Evolutionary conservation across 1,284 basidiomycete genomes (phyloP), one percentile per base, ranked within the genome.

Genomic region (Cryptococcus maquisensis): DNA sequence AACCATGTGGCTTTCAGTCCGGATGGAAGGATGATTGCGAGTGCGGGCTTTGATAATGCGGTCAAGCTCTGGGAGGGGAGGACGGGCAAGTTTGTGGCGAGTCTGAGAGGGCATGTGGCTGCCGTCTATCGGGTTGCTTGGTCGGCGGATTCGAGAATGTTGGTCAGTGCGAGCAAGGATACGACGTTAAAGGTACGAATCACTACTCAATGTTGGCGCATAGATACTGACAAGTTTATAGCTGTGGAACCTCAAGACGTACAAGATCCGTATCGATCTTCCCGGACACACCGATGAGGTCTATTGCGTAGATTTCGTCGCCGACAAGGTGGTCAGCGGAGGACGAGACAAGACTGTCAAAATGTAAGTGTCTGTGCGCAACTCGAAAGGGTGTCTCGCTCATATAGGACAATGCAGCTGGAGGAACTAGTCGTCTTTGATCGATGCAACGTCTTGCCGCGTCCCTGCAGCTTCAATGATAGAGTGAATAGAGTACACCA

Each of bases 211-310:
- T 16, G 13, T 15, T 47, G 23, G 38, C 36, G 44, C 21, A 35
- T 6, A 18, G n/a, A 15, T 23, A 49, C 45, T 41, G 28, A 23
- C 23, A 26, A 5, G 10, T 3, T 42, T 16, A 13, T 15, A 92
- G 90, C 85, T 96, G 28, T 96, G 93, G 93, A 89, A 95, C 73
- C 79, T 96, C 56, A 92, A 91, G 73, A 94, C 90, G 16, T 90
- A 90, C 77, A 96, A 96, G 76, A 86, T 98, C 62, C 87, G 90
- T 67, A 85, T 84, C 3, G 95, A 98, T 73, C 82, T 98, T 23
- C 91, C 94, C 0, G 96, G 95, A 3, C 96, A 98, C 71, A 89
- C 88, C 0, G 95, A 98, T 68, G 96, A 98, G 74, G 95, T 98
- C 24, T 98, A 98, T 78, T 98, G 95, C 69, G 95, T 98, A 20